phyloP scores from a whole-genome alignment of 2,329 filamentous ascomycete species.

The Fusarium longipes region DNA sequence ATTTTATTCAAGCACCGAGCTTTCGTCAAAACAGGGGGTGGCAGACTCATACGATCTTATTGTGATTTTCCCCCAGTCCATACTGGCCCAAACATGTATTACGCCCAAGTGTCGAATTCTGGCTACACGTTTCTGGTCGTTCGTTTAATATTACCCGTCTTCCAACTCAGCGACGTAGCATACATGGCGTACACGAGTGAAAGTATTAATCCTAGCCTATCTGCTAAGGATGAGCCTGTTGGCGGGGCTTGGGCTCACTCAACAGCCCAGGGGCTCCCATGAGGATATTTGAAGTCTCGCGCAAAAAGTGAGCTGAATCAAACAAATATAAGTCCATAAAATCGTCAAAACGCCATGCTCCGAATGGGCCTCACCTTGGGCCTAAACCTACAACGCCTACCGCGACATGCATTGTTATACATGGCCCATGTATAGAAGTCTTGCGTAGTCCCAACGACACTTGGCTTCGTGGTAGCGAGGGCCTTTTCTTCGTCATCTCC shows the following conservation, averaged over 20 bases:
- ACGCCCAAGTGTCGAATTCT: not conserved
- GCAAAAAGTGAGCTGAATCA: constrained; percentile 39
- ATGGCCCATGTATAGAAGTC: constrained; percentile 15
- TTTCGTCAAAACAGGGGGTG: not conserved
- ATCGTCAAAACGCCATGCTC: constrained; percentile 42
- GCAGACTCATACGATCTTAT: not conserved
- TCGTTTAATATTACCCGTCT: not conserved
- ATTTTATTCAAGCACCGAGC: not conserved
- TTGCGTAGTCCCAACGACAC: not conserved
- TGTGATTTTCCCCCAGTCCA: not conserved
- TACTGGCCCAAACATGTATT: constrained; percentile 1
- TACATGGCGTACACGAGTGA: not conserved
- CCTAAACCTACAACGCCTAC: constrained; percentile 41
- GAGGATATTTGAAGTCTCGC: constrained; percentile 6
- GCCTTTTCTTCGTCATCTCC: constrained; percentile 12
- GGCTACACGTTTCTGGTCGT: not conserved
- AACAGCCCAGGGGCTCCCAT: not conserved
- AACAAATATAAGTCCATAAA: constrained; percentile 44
- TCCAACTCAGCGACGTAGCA: not conserved
- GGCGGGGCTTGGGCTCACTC: not conserved
- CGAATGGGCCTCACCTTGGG: constrained; percentile 46
- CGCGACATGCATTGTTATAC: constrained; percentile 23
- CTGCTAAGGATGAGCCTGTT: not conserved
- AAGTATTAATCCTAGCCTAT: not conserved
- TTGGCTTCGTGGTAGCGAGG: not conserved